Percentiles rank a stretch among this genome's conserved stretches.
phyloP scores from a whole-genome alignment of 768 basidiomycete genomes.

The Pulveroboletus ravenelii region DNA sequence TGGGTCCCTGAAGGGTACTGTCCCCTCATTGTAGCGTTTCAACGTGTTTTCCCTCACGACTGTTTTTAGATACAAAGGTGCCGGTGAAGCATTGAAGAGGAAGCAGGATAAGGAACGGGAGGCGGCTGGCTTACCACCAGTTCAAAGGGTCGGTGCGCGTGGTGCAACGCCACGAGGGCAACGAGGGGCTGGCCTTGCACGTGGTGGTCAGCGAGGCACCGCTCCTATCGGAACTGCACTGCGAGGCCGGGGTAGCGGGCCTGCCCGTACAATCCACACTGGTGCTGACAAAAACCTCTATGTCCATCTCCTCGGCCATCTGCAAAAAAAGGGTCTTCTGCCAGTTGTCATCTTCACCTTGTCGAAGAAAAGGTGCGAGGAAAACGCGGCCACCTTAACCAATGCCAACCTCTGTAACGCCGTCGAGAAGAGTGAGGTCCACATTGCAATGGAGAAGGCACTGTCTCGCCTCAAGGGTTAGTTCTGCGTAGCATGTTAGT shows the following conservation, averaged over 20 bases:
- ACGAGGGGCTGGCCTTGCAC: conserved; percentile 44
- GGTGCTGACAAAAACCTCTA: conserved; percentile 87
- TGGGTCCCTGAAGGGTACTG: conserved; percentile 69
- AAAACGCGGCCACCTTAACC: conserved; percentile 85
- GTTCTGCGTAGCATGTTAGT: conserved; percentile 1
- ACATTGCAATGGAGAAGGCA: conserved; percentile 90
- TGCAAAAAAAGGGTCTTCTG: conserved; percentile 80
- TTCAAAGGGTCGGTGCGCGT: conserved; percentile 79
- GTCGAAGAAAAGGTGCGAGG: conserved; percentile 95
- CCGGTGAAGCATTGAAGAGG: conserved; percentile 78
- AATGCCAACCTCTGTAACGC: conserved; percentile 85
- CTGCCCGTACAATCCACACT: conserved; percentile 55
- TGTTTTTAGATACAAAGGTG: conserved; percentile 73
- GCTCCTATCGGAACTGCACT: conserved; percentile 34
- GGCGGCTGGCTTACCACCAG: conserved; percentile 85
- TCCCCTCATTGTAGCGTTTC: neutral
- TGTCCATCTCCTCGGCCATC: conserved; percentile 82
- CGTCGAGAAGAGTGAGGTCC: conserved; percentile 95
- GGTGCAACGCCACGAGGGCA: conserved; percentile 53
- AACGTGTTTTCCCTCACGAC: conserved; percentile 2
- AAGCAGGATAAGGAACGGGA: conserved; percentile 99
- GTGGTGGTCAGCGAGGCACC: conserved; percentile 52
- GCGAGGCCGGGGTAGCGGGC: conserved; percentile 42
- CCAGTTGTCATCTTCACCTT: conserved; percentile 97
- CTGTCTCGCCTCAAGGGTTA: conserved; percentile 85